Conservation (phyloP, 2,329 filamentous ascomycete species). For the Alternaria incomplexa region DNA sequence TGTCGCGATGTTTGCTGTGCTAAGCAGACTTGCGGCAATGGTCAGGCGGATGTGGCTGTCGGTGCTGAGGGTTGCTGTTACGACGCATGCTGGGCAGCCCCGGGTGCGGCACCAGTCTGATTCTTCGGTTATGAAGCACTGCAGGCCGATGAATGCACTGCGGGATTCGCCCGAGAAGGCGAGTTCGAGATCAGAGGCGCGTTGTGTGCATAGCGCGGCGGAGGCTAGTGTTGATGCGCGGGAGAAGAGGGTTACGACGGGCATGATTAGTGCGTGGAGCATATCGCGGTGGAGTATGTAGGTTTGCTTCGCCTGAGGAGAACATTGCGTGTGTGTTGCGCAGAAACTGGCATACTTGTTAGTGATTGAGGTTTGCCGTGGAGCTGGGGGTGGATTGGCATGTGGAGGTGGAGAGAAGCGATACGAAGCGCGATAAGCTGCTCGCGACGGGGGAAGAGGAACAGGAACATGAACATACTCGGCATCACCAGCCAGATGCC, state of each 20-base stretch:
- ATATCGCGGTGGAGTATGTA: constrained; percentile 64
- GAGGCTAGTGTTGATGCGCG: constrained; percentile 61
- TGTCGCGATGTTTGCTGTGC: constrained; percentile 15
- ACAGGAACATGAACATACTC: constrained; percentile 40
- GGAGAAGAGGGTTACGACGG: constrained; percentile 63
- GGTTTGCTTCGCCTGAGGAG: constrained; percentile 41
- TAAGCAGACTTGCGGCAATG: constrained; percentile 55
- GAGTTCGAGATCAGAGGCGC: constrained; percentile 61
- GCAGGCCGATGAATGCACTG: constrained; percentile 64
- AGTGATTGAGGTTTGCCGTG: background rate
- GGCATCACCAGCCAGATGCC: constrained; percentile 50
- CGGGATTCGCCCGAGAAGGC: constrained; percentile 64
- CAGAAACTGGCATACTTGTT: constrained; percentile 44
- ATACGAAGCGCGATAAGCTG: constrained; percentile 8
- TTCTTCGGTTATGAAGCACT: constrained; percentile 64
- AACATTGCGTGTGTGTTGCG: constrained; percentile 46
- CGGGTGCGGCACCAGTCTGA: constrained; percentile 63
- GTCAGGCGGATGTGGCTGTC: constrained; percentile 56
- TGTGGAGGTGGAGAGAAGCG: background rate
- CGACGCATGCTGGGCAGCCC: constrained; percentile 61
- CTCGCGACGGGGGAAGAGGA: background rate
- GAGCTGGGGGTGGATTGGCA: background rate
- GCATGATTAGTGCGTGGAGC: constrained; percentile 64
- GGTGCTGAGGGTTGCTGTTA: constrained; percentile 52
- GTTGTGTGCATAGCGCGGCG: constrained; percentile 55